Evolutionary conservation across 148 eudicot species (phyloP).

Genomic region (Beta vulgaris): DNA sequence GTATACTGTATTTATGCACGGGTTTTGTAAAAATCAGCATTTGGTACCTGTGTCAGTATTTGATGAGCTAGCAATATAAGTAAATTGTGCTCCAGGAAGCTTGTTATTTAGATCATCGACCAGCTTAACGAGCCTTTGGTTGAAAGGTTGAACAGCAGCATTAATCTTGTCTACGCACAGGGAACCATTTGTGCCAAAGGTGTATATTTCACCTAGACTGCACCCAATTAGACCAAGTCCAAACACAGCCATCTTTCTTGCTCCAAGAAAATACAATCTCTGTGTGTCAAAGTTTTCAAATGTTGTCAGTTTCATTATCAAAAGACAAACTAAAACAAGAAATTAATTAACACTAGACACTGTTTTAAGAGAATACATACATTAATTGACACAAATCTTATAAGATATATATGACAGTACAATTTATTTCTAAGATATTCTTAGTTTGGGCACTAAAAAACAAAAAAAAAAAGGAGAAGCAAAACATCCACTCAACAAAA

Average conservation of each 20-base stretch:
- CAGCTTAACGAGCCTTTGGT: conserved; percentile 15
- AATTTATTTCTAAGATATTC: no score
- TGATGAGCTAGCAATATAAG: conserved; percentile 18
- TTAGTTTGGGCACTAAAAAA: no score
- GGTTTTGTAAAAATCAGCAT: no score
- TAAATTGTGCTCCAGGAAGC: conserved; percentile 25
- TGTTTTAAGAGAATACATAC: no score
- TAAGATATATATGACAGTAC: no score
- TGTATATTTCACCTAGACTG: conserved; percentile 28
- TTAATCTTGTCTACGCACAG: conserved; percentile 25
- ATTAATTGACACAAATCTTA: no score
- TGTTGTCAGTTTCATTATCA: neutral
- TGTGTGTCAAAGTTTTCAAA: neutral
- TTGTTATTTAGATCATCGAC: conserved; percentile 24
- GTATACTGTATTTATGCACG: neutral
- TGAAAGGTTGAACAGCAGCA: conserved; percentile 20
- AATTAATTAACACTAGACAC: no score
- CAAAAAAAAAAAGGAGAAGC: neutral
- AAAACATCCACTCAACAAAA: no score
- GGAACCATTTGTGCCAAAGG: conserved; percentile 19
- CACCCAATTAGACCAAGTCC: conserved; percentile 37
- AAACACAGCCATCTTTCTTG: conserved; percentile 35
- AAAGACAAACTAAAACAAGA: no score
- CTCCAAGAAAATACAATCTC: conserved; percentile 29
- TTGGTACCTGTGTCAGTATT: conserved; percentile 15